These are phyloP conservation scores for Myriosclerotinia curreyana DNA, from an alignment of 2,329 filamentous ascomycete species.

Conservation along the genomic window DNA sequence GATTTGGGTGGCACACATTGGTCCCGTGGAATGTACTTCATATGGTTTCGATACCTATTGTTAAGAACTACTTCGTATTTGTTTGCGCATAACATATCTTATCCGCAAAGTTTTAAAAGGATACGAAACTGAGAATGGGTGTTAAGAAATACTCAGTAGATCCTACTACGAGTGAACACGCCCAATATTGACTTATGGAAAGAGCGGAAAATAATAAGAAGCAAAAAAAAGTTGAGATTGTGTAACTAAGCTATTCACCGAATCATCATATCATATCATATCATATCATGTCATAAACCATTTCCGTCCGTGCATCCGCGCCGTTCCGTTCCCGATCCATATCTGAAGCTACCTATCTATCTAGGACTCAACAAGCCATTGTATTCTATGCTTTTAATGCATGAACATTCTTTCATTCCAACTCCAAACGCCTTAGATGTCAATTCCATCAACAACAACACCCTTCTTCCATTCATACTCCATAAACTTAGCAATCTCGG, in stretches of 20 bases:
- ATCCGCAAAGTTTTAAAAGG: no score
- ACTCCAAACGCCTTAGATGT: conserved; percentile 57
- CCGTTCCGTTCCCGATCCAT: conserved; percentile 9
- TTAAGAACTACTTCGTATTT: no score
- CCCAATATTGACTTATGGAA: no score
- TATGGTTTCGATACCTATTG: no score
- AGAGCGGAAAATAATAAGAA: background rate
- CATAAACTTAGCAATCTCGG: conserved; percentile 70
- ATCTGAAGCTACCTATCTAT: conserved; percentile 19
- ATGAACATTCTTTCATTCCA: conserved; percentile 20
- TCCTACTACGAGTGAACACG: no score
- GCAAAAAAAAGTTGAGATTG: conserved; percentile 18
- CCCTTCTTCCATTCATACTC: conserved; percentile 87
- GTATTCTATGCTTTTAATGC: conserved; percentile 25
- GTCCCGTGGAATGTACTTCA: no score
- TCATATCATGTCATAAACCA: conserved; percentile 13
- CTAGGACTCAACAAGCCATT: conserved; percentile 20
- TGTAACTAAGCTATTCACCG: conserved; percentile 26
- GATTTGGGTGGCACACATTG: no score
- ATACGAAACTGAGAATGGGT: no score
- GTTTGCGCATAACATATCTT: no score
- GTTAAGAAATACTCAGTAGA: no score
- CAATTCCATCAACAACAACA: conserved; percentile 77
- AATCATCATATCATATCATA: conserved; percentile 13
- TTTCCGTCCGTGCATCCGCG: conserved; percentile 7